phyloP scores from a whole-genome alignment of 1,284 basidiomycete species.

The Rhodotorula glutinis region DNA sequence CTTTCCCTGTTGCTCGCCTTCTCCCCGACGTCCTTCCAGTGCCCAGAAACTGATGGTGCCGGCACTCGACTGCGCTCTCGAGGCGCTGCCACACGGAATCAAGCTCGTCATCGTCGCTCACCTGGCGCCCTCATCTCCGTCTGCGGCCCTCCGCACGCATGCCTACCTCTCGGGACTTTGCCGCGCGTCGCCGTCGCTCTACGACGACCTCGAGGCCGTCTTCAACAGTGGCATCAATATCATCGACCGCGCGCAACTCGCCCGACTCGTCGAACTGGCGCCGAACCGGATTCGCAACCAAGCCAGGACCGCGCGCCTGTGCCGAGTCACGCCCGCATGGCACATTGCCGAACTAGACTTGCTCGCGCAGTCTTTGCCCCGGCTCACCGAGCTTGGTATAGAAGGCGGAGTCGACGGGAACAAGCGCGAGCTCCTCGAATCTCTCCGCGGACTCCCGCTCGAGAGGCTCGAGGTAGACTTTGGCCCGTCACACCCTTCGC shows the following conservation, averaged over 20 bases:
- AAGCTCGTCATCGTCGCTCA: background rate
- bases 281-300: background rate
- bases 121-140: background rate
- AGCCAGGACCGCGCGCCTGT: background rate
- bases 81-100: background rate
- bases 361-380: background rate
- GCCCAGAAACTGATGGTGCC: background rate
- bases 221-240: background rate
- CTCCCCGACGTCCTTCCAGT: too few species aligned
- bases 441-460: background rate
- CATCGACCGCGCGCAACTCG: background rate
- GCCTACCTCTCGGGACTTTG: background rate
- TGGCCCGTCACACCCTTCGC: background rate
- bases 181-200: background rate
- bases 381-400: background rate
- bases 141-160: background rate
- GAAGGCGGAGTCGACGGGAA: background rate
- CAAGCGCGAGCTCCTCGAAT: background rate
- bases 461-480: slow-evolving; percentile 6
- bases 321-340: background rate
- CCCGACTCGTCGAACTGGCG: background rate
- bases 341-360: background rate
- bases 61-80: background rate
- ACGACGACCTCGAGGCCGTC: background rate
- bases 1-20: too few species aligned